Base-by-base conservation (phyloP, 495 filamentous ascomycete species). In the Hypomontagnella submonticulosa region DNA sequence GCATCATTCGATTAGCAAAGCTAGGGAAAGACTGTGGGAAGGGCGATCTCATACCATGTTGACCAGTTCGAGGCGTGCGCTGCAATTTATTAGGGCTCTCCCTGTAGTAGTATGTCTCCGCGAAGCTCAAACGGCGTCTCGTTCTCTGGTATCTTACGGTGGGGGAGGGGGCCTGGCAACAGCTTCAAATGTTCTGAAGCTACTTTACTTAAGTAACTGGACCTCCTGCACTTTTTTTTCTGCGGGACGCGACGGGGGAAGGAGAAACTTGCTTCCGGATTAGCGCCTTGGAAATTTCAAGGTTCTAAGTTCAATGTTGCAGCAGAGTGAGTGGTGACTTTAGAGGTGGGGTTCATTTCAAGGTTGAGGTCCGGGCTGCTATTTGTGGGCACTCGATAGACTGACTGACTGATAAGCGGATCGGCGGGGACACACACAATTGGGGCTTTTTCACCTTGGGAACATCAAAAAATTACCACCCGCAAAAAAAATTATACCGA, bases 351-450 rank as follows among this genome's bases (percentile, higher is more conserved):
- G n/a, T n/a, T n/a, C n/a, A n/a, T n/a, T n/a, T n/a, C n/a, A n/a
- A n/a, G n/a, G n/a, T n/a, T n/a, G n/a, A n/a, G n/a, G n/a, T n/a
- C n/a, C n/a, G n/a, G n/a, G n/a, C n/a, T n/a, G n/a, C n/a, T n/a
- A n/a, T n/a, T n/a, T n/a, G 23, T 27, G 23, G 23, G 23, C 3
- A 27, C 23, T 6, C 23, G 23, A 27, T 11, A 37, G 34, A 37
- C 11, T 13, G 27, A 51, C 34, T 34, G 47, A 27, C 23, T 13
- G 50, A 63, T 69, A 60, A 63, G 65, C 55, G 42, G 60, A 47
- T 63, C 23, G 18, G 66, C 54, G 60, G 55, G 59, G 34, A 64
- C 65, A 63, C 59, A 68, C 66, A 69, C 66, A 69, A 69, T 60
- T 69, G 60, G 55, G 60, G 54, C 59, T 63, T 63, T 59, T 60